Percentiles rank a stretch among this genome's conserved stretches.
Conservation (phyloP, 2,329 filamentous ascomycete genomes). For the Diplodia mutila region DNA sequence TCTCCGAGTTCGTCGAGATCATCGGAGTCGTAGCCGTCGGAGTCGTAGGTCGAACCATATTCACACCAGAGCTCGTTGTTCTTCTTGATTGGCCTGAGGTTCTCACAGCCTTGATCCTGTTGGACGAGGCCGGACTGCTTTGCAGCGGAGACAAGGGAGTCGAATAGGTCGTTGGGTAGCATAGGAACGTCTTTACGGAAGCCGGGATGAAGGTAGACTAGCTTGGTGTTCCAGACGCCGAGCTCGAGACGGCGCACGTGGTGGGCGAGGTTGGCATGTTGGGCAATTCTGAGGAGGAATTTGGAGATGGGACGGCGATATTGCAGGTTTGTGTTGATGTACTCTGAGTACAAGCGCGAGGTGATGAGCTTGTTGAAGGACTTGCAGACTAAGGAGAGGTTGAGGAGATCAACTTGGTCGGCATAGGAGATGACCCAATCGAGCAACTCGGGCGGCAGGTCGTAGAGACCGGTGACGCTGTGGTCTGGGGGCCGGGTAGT, state of each 20-base stretch:
- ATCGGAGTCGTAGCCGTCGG: not conserved
- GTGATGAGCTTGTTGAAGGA: slow-evolving; percentile 2
- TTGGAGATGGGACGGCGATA: slow-evolving; percentile 4
- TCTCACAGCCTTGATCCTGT: not conserved
- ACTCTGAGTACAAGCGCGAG: slow-evolving; percentile 5
- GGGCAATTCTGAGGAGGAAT: slow-evolving; percentile 4
- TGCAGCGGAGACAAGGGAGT: not conserved
- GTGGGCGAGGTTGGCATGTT: slow-evolving; percentile 4
- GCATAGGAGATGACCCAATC: slow-evolving; percentile 11
- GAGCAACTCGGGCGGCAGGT: slow-evolving; percentile 21
- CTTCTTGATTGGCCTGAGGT: not conserved
- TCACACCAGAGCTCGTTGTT: not conserved
- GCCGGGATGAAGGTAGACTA: not conserved
- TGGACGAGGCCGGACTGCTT: not conserved
- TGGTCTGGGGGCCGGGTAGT: not conserved
- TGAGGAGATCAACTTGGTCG: slow-evolving; percentile 15
- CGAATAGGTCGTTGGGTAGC: not conserved
- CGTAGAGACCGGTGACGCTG: not conserved
- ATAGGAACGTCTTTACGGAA: not conserved
- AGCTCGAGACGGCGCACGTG: slow-evolving; percentile 16
- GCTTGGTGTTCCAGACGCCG: slow-evolving; percentile 18
- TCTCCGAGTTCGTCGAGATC: not conserved
- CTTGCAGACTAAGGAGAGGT: slow-evolving; percentile 23
- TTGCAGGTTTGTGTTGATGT: slow-evolving; percentile 21
- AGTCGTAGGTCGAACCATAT: not conserved